phyloP scores from a whole-genome alignment of 1,284 basidiomycete genomes.

The Cryptococcus maquisensis region DNA sequence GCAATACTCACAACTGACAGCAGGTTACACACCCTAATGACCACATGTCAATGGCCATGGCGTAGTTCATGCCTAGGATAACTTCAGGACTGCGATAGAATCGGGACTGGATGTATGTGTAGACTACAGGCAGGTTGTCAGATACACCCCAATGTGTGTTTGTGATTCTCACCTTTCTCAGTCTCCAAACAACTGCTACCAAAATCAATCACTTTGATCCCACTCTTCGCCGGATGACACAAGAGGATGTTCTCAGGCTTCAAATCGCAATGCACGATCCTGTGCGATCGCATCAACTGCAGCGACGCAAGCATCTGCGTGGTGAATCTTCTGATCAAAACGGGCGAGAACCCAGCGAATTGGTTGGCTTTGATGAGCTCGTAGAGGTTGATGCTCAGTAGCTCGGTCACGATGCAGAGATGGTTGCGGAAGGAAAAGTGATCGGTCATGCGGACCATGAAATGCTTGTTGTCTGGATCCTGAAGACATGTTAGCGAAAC shows the following conservation, averaged over 20 bases:
- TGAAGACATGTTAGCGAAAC: slow-evolving; percentile 41
- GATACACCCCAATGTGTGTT: background rate
- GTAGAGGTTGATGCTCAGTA: slow-evolving; percentile 97
- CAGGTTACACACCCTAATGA: slow-evolving; percentile 62
- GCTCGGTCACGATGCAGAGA: slow-evolving; percentile 96
- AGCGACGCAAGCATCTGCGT: slow-evolving; percentile 90
- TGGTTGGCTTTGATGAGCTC: slow-evolving; percentile 99
- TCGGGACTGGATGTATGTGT: slow-evolving; percentile 98
- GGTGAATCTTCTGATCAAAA: slow-evolving; percentile 91
- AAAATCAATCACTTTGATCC: slow-evolving; percentile 98
- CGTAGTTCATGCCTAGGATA: slow-evolving; percentile 92
- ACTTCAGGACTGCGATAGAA: slow-evolving; percentile 99
- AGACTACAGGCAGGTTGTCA: slow-evolving; percentile 59
- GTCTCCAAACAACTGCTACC: slow-evolving; percentile 98
- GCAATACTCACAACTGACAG: background rate
- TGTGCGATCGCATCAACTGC: slow-evolving; percentile 88
- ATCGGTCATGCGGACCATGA: slow-evolving; percentile 98
- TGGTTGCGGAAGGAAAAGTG: slow-evolving; percentile 98
- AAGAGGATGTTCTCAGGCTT: slow-evolving; percentile 99
- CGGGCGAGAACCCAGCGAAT: slow-evolving; percentile 93
- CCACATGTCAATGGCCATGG: slow-evolving; percentile 95
- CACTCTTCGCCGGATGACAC: slow-evolving; percentile 90
- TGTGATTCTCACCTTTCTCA: slow-evolving; percentile 78
- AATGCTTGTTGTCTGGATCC: slow-evolving; percentile 94
- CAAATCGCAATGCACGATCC: slow-evolving; percentile 98